These are phyloP conservation scores for Chlorokybus atmophyticus DNA, from an alignment of 139 green algal species.

Conservation along the genomic window DNA sequence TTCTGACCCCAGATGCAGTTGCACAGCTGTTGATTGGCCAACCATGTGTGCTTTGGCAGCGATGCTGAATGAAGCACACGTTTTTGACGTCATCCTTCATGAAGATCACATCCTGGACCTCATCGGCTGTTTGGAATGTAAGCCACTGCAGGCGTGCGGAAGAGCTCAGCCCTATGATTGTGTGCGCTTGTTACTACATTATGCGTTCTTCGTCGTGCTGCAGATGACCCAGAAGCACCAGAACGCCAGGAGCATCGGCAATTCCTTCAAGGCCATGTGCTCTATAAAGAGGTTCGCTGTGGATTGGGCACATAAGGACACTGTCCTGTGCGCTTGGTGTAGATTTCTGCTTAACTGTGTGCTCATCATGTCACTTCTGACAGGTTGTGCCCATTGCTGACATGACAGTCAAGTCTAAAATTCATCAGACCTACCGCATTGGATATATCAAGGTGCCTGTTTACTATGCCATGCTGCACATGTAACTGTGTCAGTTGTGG, in stretches of 20 bases:
- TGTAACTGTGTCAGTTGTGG: no score
- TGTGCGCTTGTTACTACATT: neutral
- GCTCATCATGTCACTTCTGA: neutral
- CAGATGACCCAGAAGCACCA: constrained; percentile 22
- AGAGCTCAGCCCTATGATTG: constrained; percentile 3
- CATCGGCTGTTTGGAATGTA: constrained; percentile 85
- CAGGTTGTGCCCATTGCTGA: constrained; percentile 39
- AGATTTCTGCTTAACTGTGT: constrained; percentile 9
- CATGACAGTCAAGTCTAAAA: constrained; percentile 58
- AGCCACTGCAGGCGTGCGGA: constrained; percentile 41
- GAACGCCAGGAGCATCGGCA: constrained; percentile 58
- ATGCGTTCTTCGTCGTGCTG: neutral
- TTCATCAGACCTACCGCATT: constrained; percentile 84
- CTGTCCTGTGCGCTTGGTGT: neutral
- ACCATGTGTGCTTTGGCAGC: constrained; percentile 47
- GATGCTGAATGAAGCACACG: constrained; percentile 77
- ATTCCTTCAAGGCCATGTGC: constrained; percentile 47
- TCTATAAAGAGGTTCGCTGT: constrained; percentile 67
- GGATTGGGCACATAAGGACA: neutral
- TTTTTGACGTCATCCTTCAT: constrained; percentile 76
- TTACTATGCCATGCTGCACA: no score
- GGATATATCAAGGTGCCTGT: constrained; percentile 35
- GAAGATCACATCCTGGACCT: constrained; percentile 80
- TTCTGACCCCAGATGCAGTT: no score
- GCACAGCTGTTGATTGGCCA: no score